Evolutionary conservation across 169 alveolate genomes (phyloP).

Genomic region (Cryptosporidium viatorum): DNA sequence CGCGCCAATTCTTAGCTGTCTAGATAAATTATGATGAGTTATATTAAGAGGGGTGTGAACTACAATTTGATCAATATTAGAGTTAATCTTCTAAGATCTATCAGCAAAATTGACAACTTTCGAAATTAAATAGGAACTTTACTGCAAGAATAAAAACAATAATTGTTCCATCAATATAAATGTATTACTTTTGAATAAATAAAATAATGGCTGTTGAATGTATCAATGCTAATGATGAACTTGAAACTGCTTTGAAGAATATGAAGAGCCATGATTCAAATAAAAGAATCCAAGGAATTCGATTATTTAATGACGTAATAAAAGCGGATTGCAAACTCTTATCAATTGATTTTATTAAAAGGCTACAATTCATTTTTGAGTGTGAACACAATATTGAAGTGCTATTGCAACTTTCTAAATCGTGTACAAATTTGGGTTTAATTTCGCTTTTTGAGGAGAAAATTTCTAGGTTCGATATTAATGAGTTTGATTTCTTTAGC

Average conservation of each 20-base stretch:
- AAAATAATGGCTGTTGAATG: not conserved
- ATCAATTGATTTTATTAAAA: not conserved
- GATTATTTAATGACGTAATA: constrained; percentile 8
- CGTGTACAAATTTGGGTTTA: constrained; percentile 40
- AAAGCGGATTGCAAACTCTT: not conserved
- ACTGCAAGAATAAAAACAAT: not conserved
- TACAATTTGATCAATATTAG: not conserved
- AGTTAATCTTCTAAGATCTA: not conserved
- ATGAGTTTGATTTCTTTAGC: constrained; percentile 25
- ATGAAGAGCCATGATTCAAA: constrained; percentile 41
- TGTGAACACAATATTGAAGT: constrained; percentile 66
- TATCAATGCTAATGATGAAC: not conserved
- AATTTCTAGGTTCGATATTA: not conserved
- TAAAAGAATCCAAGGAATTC: constrained; percentile 40
- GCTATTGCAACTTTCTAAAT: constrained; percentile 27
- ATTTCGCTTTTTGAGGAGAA: constrained; percentile 21
- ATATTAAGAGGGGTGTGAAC: constrained; percentile 24
- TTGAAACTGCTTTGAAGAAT: constrained; percentile 1
- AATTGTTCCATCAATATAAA: not conserved
- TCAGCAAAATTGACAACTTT: not conserved
- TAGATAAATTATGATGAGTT: not conserved
- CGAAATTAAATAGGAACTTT: not conserved
- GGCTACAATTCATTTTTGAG: constrained; percentile 30
- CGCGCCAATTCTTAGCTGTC: not conserved
- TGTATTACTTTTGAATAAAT: not conserved